These are phyloP conservation scores for Dalechampia spathulata DNA, from an alignment of 441 rosid genomes.

Conservation along the genomic window DNA sequence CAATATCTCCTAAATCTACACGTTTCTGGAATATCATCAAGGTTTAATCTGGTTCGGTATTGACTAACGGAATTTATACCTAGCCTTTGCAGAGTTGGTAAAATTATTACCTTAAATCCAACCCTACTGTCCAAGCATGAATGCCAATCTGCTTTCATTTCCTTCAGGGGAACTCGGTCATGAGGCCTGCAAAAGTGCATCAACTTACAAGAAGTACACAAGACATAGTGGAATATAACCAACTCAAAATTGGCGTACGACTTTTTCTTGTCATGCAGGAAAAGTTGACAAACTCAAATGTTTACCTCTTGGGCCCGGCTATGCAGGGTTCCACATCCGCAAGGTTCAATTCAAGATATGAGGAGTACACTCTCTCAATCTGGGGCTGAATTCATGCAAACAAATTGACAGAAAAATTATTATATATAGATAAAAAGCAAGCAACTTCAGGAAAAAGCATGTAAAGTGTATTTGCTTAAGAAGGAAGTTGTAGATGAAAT, in stretches of 20 bases:
- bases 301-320: slow-evolving; percentile 90
- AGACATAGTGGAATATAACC: background rate
- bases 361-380: slow-evolving; percentile 58
- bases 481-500: slow-evolving; percentile 2
- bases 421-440: slow-evolving; percentile 5
- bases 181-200: slow-evolving; percentile 60
- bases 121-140: slow-evolving; percentile 81
- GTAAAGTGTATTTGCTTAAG: background rate
- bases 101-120: slow-evolving; percentile 75
- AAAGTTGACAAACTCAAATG: background rate
- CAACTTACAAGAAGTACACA: slow-evolving; percentile 8
- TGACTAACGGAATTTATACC: background rate
- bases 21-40: background rate
- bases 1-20: background rate
- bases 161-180: slow-evolving; percentile 73
- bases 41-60: background rate
- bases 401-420: slow-evolving; percentile 1
- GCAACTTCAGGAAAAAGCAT: slow-evolving; percentile 9
- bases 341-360: slow-evolving; percentile 65
- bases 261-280: background rate
- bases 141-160: slow-evolving; percentile 96
- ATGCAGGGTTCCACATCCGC: slow-evolving; percentile 79
- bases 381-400: slow-evolving; percentile 45
- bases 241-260: background rate
- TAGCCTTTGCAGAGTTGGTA: slow-evolving; percentile 1